phyloP scores from a whole-genome alignment of 2,329 filamentous ascomycete species.

The Trichoderma afroharzianum region DNA sequence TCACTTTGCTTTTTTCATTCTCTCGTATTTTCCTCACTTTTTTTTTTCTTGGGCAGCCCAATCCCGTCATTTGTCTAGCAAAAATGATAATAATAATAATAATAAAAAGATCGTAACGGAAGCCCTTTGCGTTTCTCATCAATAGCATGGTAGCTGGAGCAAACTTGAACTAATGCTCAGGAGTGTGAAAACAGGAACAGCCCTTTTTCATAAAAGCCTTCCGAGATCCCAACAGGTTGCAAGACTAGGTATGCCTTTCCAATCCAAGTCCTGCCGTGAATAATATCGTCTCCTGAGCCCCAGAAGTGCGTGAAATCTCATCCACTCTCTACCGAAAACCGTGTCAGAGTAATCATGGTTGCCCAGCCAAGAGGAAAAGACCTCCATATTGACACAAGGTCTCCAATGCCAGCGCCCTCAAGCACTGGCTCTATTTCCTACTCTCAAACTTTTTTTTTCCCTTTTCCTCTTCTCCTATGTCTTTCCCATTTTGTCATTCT shows the following conservation, averaged over 20 bases:
- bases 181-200: constrained; percentile 8
- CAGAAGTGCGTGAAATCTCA: background rate
- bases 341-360: constrained; percentile 1
- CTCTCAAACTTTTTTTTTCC: background rate
- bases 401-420: constrained; percentile 3
- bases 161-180: constrained; percentile 5
- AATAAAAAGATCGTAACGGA: constrained; percentile 15
- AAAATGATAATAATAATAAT: background rate
- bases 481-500: background rate
- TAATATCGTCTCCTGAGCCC: background rate
- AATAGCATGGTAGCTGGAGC: constrained; percentile 8
- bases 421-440: constrained; percentile 3
- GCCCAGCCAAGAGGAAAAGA: background rate
- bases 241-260: constrained; percentile 17
- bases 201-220: background rate
- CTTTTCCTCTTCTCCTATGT: background rate
- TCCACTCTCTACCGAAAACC: background rate
- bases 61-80: constrained; percentile 14
- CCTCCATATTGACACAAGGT: background rate
- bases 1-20: background rate
- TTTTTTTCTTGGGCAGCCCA: background rate
- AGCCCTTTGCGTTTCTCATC: constrained; percentile 7
- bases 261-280: constrained; percentile 13
- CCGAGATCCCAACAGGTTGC: constrained; percentile 5
- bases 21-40: background rate